Base-by-base conservation (phyloP, 2,329 filamentous ascomycete genomes). In the Fusarium humuli region DNA sequence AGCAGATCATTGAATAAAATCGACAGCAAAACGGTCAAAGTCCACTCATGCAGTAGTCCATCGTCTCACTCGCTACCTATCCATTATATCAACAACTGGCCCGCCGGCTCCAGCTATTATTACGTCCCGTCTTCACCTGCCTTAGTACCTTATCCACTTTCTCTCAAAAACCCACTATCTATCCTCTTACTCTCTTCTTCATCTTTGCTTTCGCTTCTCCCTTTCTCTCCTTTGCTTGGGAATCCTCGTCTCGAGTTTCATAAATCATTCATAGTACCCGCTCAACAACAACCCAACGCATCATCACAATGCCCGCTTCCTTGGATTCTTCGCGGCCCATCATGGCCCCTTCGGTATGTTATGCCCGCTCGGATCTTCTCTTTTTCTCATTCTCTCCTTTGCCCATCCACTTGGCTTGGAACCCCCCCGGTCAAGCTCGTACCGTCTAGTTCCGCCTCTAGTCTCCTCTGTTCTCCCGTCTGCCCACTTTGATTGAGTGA, bases 311-410 rank as follows among this genome's bases (percentile, higher is more conserved):
- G 87, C 85, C 86, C 77, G 78, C 83, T 66, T 89, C 87, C n/a
- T 75, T 89, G 61, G 87, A 89, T 59, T 89, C 87, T 46, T 83
- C 86, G 57, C 86, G 87, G 77, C 87, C 87, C 74, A 89, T 89
- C 78, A 88, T 89, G 87, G 86, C 86, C 64, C 84, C 86, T 49
- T 89, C 87, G 76, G 87, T 89, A 87, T 58, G 87, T 87, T 66
- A 67, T 49, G 53, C n/a, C 64, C 66, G 64, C 66, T 61, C 50
- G 68, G 69, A 58, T 59, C 57, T 60, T 65, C 53, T 66, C 45
- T 65, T 40, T 44, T 61, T 48, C 37, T 49, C 40, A 42, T 30
- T 46, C 41, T 54, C 63, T 56, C 41, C 49, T 34, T 53, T 58
- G 53, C 41, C 34, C 49, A 53, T 42, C 49, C 49, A 53, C 49